These are phyloP conservation scores for Miamiensis avidus DNA, from an alignment of 169 alveolate genomes.

Conservation along the genomic window DNA sequence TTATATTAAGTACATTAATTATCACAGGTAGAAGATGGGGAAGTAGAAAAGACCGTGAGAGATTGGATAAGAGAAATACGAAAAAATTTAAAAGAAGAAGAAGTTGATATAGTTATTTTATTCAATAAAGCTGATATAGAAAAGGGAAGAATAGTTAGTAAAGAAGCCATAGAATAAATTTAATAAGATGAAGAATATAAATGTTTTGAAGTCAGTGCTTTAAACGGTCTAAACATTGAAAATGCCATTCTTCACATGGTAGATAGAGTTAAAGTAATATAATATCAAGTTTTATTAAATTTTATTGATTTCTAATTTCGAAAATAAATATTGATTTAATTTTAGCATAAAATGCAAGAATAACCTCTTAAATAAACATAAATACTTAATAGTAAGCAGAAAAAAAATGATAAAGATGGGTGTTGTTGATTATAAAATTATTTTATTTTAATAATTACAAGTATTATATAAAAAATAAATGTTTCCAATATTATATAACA, in stretches of 20 bases:
- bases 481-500: too few relatives aligned
- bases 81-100: not conserved
- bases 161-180: not conserved
- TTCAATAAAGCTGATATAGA: not conserved
- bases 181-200: not conserved
- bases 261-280: not conserved
- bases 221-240: not conserved
- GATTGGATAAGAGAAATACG: not conserved
- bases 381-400: not conserved
- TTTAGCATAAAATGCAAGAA: not conserved
- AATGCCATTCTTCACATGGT: not conserved
- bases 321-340: not conserved
- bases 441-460: too few relatives aligned
- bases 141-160: not conserved
- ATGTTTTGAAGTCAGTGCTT: not conserved
- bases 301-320: too few relatives aligned
- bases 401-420: not conserved
- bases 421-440: not conserved
- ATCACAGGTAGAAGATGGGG: not conserved
- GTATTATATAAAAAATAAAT: too few relatives aligned
- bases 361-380: too few relatives aligned
- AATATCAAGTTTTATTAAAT: too few relatives aligned
- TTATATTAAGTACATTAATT: too few relatives aligned
- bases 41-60: not conserved
- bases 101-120: not conserved